phyloP scores from a whole-genome alignment of 2,329 filamentous ascomycete species.

The Fusarium annulatum region DNA sequence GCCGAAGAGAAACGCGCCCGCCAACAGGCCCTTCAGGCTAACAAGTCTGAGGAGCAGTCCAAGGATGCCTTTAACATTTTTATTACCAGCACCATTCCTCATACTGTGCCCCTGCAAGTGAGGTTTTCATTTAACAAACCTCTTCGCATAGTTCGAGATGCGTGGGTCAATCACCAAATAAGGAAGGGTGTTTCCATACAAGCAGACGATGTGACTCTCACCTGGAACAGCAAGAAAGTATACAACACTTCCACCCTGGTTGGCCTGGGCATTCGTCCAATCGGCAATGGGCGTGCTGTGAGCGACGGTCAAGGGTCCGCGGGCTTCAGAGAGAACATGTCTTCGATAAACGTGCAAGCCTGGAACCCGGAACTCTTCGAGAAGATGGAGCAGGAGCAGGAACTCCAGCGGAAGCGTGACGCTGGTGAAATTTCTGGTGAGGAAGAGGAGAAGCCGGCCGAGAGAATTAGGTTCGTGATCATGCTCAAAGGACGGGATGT shows the following conservation, averaged over 20 bases:
- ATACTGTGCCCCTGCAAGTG: slow-evolving; percentile 63
- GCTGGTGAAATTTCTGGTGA: slow-evolving; percentile 55
- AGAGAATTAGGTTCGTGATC: slow-evolving; percentile 58
- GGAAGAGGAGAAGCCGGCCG: slow-evolving; percentile 41
- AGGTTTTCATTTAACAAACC: slow-evolving; percentile 74
- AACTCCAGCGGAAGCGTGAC: slow-evolving; percentile 57
- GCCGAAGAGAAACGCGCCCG: slow-evolving; percentile 52
- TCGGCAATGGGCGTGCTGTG: slow-evolving; percentile 56
- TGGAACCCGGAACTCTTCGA: slow-evolving; percentile 75
- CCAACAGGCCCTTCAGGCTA: slow-evolving; percentile 37
- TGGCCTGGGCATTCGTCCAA: slow-evolving; percentile 69
- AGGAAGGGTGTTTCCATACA: slow-evolving; percentile 51
- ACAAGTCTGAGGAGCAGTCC: slow-evolving; percentile 15
- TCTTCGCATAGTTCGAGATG: slow-evolving; percentile 72
- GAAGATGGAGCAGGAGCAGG: slow-evolving; percentile 60
- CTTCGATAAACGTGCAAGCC: slow-evolving; percentile 78
- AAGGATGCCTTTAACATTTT: slow-evolving; percentile 48
- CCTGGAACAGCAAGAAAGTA: slow-evolving; percentile 78
- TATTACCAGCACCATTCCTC: slow-evolving; percentile 72
- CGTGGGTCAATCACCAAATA: slow-evolving; percentile 75
- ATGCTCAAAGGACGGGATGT: slow-evolving; percentile 64
- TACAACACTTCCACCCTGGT: slow-evolving; percentile 81
- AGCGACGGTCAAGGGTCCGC: slow-evolving; percentile 50
- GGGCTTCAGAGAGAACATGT: slow-evolving; percentile 78
- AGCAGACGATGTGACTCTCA: slow-evolving; percentile 73